These are phyloP conservation scores for Guillardia theta DNA, from an alignment of 78 protist genomes.

Conservation along the genomic window DNA sequence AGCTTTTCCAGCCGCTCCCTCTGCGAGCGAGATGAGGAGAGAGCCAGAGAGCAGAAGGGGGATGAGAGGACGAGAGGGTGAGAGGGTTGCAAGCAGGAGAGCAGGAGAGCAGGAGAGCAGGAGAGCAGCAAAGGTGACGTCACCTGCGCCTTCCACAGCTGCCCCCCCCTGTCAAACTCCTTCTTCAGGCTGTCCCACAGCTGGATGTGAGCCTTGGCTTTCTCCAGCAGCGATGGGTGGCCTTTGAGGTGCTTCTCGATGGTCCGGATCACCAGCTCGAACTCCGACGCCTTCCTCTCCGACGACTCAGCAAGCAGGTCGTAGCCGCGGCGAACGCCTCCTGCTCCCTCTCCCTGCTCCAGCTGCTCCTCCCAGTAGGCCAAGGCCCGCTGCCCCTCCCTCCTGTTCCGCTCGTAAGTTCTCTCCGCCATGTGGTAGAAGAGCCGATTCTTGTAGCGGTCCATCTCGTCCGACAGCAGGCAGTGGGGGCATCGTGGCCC, in stretches of 20 bases:
- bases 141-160: not conserved
- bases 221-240: no score
- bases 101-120: no score
- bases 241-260: no score
- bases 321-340: not conserved
- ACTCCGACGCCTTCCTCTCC: not conserved
- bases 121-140: no score
- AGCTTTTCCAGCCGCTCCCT: not conserved
- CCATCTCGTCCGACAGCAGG: not conserved
- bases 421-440: not conserved
- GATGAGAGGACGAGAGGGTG: no score
- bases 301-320: not conserved
- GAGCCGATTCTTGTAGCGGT: not conserved
- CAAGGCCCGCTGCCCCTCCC: not conserved
- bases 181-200: not conserved
- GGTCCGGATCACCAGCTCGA: not conserved
- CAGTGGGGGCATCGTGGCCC: not conserved
- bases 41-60: no score
- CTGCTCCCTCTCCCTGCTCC: not conserved
- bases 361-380: not conserved
- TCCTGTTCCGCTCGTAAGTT: not conserved
- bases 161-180: not conserved
- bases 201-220: not conserved
- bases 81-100: no score
- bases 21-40: no score